phyloP scores from a whole-genome alignment of 2,329 filamentous ascomycete genomes.

The Acarospora socialis region DNA sequence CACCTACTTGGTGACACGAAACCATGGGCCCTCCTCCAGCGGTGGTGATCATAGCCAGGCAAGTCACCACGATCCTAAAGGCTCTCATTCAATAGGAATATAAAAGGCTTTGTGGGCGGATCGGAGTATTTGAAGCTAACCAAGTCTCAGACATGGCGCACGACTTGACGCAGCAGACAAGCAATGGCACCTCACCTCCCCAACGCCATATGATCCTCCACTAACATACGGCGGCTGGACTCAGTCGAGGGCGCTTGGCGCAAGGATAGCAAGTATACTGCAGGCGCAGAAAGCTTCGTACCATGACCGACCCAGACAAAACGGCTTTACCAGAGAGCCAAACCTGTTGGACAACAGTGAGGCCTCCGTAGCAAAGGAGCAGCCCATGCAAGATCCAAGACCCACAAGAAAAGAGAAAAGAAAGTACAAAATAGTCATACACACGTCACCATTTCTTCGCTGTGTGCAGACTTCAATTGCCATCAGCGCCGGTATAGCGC shows the following conservation, averaged over 20 bases:
- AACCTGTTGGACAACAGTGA: constrained; percentile 2
- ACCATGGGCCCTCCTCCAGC: constrained; percentile 32
- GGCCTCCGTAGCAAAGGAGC: background rate
- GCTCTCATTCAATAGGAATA: no score
- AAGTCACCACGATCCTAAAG: no score
- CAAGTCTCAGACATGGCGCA: constrained; percentile 58
- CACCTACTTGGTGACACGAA: no score
- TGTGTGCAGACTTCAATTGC: constrained; percentile 87
- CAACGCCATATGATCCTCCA: constrained; percentile 88
- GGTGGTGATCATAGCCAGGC: constrained; percentile 37
- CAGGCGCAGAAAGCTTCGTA: constrained; percentile 30
- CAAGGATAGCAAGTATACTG: constrained; percentile 65
- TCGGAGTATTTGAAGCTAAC: constrained; percentile 8
- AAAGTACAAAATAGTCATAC: constrained; percentile 67
- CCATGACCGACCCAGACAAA: constrained; percentile 24
- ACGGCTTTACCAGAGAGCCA: constrained; percentile 24
- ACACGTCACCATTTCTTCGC: constrained; percentile 85
- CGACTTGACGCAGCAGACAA: constrained; percentile 90
- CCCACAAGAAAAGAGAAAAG: constrained; percentile 37
- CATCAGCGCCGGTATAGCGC: constrained; percentile 70
- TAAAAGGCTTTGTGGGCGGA: no score
- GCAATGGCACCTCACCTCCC: constrained; percentile 84
- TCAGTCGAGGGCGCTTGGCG: constrained; percentile 68
- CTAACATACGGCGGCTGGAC: constrained; percentile 90
- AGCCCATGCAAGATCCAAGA: background rate